Conservation (phyloP, 2,329 filamentous ascomycete genomes). For the Monosporascus sp. region DNA sequence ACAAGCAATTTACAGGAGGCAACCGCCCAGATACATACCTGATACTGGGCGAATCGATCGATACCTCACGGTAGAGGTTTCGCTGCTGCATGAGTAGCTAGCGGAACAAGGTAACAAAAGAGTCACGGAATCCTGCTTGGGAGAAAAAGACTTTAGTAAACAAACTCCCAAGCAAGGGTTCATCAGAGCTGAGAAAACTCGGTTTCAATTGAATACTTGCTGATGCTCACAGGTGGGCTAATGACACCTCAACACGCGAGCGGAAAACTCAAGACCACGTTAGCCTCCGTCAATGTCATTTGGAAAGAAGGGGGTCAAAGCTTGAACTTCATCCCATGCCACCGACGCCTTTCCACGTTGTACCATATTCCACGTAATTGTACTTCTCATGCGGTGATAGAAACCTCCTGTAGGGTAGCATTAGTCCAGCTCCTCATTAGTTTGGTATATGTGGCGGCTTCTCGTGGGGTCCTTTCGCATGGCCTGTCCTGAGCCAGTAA, state of each 20-base stretch:
- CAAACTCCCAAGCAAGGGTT: not conserved
- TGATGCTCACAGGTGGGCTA: not conserved
- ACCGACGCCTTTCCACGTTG: slow-evolving; percentile 10
- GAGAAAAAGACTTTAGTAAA: not conserved
- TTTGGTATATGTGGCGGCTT: slow-evolving; percentile 78
- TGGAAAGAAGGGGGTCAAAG: slow-evolving; percentile 26
- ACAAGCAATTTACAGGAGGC: not conserved
- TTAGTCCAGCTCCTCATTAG: slow-evolving; percentile 68
- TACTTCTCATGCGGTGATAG: slow-evolving; percentile 4
- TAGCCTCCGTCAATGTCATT: slow-evolving; percentile 25
- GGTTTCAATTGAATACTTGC: not conserved
- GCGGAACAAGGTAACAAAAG: not conserved
- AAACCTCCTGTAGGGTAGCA: slow-evolving; percentile 19
- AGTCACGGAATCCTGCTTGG: not conserved
- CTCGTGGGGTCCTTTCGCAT: slow-evolving; percentile 90
- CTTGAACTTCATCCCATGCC: slow-evolving; percentile 19
- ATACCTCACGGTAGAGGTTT: not conserved
- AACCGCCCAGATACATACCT: not conserved
- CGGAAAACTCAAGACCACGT: slow-evolving; percentile 21
- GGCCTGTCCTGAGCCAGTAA: slow-evolving; percentile 88
- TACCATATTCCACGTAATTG: slow-evolving; percentile 6
- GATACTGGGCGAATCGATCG: not conserved
- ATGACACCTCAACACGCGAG: slow-evolving; percentile 4
- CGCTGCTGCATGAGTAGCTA: not conserved
- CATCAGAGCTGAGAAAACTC: not conserved